Conservation (phyloP, 1,284 basidiomycete genomes). For the Serendipita sp. region DNA sequence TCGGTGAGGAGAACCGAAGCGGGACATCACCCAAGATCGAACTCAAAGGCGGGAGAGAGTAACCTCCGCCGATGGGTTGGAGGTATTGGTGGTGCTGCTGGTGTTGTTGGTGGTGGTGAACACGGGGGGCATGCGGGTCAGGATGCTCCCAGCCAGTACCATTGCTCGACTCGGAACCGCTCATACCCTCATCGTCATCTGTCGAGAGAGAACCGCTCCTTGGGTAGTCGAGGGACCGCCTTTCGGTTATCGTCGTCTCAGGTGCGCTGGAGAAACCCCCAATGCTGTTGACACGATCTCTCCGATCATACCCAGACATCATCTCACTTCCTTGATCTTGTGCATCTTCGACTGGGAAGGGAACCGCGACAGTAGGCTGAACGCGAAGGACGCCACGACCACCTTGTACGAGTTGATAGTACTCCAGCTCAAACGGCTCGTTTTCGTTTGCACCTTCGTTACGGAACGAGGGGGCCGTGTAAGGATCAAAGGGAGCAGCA, state of each 20-base stretch:
- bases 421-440: constrained; percentile 1
- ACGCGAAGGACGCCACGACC: constrained; percentile 3
- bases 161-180: constrained; percentile 4
- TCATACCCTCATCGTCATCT: background rate
- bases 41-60: constrained; percentile 5
- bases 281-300: background rate
- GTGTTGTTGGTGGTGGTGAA: too few relatives aligned
- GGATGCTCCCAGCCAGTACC: constrained; percentile 3
- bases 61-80: background rate
- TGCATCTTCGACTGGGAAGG: background rate
- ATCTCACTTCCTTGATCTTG: background rate
- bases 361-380: background rate
- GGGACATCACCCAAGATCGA: background rate
- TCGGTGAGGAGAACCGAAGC: background rate
- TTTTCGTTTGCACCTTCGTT: background rate
- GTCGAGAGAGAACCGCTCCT: background rate
- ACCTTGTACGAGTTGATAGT: constrained; percentile 5
- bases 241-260: background rate
- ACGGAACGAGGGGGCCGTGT: constrained; percentile 2
- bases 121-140: background rate
- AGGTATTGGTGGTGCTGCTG: background rate
- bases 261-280: background rate
- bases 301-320: background rate
- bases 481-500: constrained; percentile 1
- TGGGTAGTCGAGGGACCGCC: background rate